Evolutionary conservation across 495 filamentous ascomycete genomes (phyloP).

Genomic region (Annulohypoxylon maeteangense): DNA sequence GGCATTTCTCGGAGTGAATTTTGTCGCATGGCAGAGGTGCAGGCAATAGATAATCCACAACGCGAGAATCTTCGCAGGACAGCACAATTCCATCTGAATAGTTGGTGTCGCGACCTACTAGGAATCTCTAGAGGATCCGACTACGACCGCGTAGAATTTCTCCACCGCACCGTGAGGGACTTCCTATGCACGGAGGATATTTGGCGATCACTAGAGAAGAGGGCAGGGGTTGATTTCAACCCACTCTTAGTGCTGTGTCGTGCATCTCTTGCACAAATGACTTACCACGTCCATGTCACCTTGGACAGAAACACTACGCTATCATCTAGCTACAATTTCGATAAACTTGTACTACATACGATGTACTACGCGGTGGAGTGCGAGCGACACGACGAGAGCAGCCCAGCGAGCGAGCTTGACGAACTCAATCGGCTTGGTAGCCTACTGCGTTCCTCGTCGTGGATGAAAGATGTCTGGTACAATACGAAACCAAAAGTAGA

Average conservation of each 20-base stretch:
- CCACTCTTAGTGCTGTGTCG: constrained; percentile 1
- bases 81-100: constrained; percentile 9
- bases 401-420: constrained; percentile 13
- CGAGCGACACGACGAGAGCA: constrained; percentile 14
- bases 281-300: background rate
- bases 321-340: background rate
- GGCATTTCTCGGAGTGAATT: background rate
- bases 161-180: constrained; percentile 21
- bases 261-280: constrained; percentile 7
- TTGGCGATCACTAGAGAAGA: background rate
- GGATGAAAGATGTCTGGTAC: background rate
- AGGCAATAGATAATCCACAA: background rate
- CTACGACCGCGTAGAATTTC: constrained; percentile 16
- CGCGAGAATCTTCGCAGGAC: background rate
- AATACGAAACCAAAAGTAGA: background rate
- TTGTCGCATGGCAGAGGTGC: background rate
- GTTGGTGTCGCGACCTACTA: constrained; percentile 20
- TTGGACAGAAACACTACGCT: background rate
- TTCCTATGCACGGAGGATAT: constrained; percentile 13
- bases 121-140: background rate
- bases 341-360: background rate
- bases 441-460: background rate
- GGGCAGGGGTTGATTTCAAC: constrained; percentile 6
- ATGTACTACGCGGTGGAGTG: constrained; percentile 26
- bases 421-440: background rate